phyloP scores from a whole-genome alignment of 495 filamentous ascomycete species.

The Annulohypoxylon bovei region DNA sequence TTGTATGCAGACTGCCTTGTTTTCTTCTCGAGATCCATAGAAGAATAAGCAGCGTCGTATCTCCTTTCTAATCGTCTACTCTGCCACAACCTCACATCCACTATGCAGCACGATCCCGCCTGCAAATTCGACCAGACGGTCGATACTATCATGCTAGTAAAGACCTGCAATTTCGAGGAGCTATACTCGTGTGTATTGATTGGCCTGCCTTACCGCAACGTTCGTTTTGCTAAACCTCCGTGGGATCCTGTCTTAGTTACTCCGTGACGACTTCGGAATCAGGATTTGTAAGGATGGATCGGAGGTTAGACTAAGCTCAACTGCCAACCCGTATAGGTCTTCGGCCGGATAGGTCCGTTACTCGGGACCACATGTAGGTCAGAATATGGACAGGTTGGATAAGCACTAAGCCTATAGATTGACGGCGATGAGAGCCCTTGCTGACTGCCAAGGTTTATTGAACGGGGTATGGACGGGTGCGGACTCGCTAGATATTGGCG shows the following conservation, averaged over 20 bases:
- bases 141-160: too few relatives aligned
- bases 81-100: too few relatives aligned
- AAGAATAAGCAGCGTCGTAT: too few relatives aligned
- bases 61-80: too few relatives aligned
- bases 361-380: not conserved
- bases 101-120: too few relatives aligned
- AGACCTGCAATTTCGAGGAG: too few relatives aligned
- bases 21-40: too few relatives aligned
- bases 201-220: too few relatives aligned
- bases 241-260: not conserved
- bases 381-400: not conserved
- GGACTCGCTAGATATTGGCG: not conserved
- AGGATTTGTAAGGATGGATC: not conserved
- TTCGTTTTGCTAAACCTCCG: too few relatives aligned
- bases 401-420: not conserved
- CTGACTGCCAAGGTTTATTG: not conserved
- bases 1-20: too few relatives aligned
- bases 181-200: too few relatives aligned
- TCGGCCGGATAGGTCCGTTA: not conserved
- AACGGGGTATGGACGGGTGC: not conserved
- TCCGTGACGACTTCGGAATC: not conserved
- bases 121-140: too few relatives aligned
- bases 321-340: not conserved
- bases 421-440: not conserved
- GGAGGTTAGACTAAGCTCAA: not conserved